A percentile compares a stretch with the other conserved stretches of the same genome.
Evolutionary conservation across 441 rosid species (phyloP).

Genomic region (Euphorbia schlechtendalii): DNA sequence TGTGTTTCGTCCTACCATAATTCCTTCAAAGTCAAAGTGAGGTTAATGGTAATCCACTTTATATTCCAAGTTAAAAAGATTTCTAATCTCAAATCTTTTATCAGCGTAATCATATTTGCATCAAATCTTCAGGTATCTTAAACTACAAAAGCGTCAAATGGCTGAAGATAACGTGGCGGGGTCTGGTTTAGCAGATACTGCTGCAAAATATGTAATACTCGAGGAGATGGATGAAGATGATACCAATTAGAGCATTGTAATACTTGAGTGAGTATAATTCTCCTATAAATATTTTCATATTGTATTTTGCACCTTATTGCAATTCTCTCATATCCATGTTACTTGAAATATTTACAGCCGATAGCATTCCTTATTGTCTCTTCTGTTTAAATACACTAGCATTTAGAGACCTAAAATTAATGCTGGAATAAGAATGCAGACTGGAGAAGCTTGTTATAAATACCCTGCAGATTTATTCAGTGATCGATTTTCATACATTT

Average conservation of each 20-base stretch:
- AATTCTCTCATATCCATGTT: neutral
- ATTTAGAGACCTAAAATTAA: neutral
- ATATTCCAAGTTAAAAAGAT: neutral
- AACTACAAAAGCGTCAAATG: constrained; percentile 45
- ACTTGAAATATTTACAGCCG: neutral
- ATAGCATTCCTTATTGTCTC: neutral
- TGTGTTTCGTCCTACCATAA: neutral
- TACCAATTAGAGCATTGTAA: constrained; percentile 20
- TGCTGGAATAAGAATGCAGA: constrained; percentile 9
- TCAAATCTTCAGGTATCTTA: constrained; percentile 46
- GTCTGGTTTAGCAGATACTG: constrained; percentile 24
- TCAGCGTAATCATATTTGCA: neutral
- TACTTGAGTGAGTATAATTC: constrained; percentile 16
- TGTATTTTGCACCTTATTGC: neutral
- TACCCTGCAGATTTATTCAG: constrained; percentile 2
- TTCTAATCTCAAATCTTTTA: neutral
- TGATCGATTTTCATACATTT: neutral
- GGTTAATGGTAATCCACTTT: neutral
- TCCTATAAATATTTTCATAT: neutral
- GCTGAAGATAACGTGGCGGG: constrained; percentile 27
- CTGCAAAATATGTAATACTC: constrained; percentile 69
- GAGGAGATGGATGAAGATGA: constrained; percentile 72
- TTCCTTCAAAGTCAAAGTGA: neutral
- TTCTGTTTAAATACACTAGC: neutral
- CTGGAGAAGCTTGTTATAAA: neutral